Conservation (phyloP, 371 early-diverging fungal species). For the Mortierella sp. region DNA sequence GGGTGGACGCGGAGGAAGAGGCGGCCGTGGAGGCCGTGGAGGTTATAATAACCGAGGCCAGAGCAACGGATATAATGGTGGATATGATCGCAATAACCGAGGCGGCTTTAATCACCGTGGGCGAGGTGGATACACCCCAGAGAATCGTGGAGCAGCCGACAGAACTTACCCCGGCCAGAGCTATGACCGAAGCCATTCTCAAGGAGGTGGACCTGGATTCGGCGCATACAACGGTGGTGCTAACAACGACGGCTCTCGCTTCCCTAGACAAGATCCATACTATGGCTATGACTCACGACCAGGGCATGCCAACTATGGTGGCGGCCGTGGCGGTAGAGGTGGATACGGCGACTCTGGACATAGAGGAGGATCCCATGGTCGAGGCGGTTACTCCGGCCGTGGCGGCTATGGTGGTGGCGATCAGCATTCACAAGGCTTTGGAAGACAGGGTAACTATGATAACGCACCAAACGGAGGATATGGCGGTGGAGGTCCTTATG, state of each 20-base stretch:
- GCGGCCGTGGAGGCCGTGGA: constrained; percentile 55
- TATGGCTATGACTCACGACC: constrained; percentile 50
- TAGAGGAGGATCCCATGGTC: constrained; percentile 35
- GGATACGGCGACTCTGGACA: constrained; percentile 53
- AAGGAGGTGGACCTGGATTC: constrained; percentile 20
- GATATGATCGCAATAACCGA: constrained; percentile 37
- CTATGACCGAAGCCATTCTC: constrained; percentile 37
- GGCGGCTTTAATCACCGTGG: constrained; percentile 38
- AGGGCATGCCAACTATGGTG: constrained; percentile 33
- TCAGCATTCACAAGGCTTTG: constrained; percentile 25
- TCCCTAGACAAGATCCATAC: constrained; percentile 40
- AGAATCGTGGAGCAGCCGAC: constrained; percentile 49
- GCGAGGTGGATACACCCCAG: constrained; percentile 43
- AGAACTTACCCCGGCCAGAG: constrained; percentile 53
- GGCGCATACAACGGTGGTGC: constrained; percentile 22
- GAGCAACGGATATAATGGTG: constrained; percentile 29
- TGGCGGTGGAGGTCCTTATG: constrained; percentile 44
- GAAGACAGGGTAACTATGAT: constrained; percentile 25
- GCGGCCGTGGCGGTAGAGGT: constrained; percentile 45
- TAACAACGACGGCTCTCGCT: constrained; percentile 46
- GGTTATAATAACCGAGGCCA: constrained; percentile 41
- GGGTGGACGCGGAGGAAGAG: constrained; percentile 46
- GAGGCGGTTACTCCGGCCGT: constrained; percentile 34
- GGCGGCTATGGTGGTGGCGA: constrained; percentile 43
- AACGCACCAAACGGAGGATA: constrained; percentile 28